A percentile compares a stretch with the other conserved stretches of the same genome.
phyloP scores from a whole-genome alignment of 1,139 yeast genomes.

The Suhomyces chickasaworum region DNA sequence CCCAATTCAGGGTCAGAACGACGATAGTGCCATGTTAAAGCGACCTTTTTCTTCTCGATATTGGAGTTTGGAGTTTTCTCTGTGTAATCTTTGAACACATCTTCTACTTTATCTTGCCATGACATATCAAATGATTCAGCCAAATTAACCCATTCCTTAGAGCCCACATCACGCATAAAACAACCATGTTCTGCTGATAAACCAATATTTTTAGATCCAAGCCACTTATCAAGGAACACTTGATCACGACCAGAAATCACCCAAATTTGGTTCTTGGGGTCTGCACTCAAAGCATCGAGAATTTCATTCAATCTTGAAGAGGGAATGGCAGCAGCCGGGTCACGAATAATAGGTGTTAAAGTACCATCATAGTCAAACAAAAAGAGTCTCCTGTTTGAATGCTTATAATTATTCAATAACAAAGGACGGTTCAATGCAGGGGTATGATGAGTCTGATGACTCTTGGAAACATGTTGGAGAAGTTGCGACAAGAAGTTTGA shows the following conservation, averaged over 20 bases:
- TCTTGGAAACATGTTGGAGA: constrained; percentile 48
- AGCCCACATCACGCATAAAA: constrained; percentile 73
- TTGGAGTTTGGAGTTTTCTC: constrained; percentile 89
- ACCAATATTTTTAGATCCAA: constrained; percentile 74
- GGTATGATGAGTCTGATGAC: constrained; percentile 60
- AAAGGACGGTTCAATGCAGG: constrained; percentile 83
- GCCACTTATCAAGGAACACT: constrained; percentile 83
- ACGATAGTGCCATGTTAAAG: constrained; percentile 97
- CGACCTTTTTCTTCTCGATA: constrained; percentile 87
- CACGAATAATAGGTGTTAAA: constrained; percentile 89
- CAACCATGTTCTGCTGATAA: constrained; percentile 98
- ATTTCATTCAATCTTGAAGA: constrained; percentile 67
- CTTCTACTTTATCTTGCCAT: constrained; percentile 85
- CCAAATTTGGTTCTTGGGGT: constrained; percentile 89
- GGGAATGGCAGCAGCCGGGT: constrained; percentile 98
- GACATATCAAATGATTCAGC: constrained; percentile 86
- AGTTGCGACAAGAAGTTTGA: constrained; percentile 59
- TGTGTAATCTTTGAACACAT: constrained; percentile 72
- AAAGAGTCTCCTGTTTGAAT: constrained; percentile 71
- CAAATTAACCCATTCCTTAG: constrained; percentile 74
- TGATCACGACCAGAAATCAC: constrained; percentile 96
- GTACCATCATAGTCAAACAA: constrained; percentile 98
- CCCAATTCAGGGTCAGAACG: constrained; percentile 94
- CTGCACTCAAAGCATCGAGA: constrained; percentile 62
- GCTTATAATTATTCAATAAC: constrained; percentile 58